phyloP scores from a whole-genome alignment of 176 grass and related monocot genomes.

The Aegilops umbellulata region DNA sequence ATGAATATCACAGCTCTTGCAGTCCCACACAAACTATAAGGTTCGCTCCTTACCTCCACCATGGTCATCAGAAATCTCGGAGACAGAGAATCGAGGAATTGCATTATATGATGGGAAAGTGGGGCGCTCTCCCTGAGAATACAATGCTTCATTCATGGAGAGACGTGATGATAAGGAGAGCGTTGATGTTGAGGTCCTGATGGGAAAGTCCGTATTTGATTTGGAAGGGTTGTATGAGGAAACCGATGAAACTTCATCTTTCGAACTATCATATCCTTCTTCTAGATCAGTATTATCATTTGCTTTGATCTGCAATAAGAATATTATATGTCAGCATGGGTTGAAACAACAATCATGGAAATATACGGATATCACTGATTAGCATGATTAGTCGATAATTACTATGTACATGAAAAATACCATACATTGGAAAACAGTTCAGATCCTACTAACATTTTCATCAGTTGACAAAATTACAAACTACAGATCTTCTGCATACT shows the following conservation, averaged over 20 bases:
- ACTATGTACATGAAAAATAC: constrained; percentile 16
- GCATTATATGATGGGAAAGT: constrained; percentile 56
- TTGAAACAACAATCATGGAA: constrained; percentile 7
- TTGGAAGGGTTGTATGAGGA: constrained; percentile 87
- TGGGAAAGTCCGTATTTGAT: constrained; percentile 55
- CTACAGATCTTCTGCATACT: not conserved
- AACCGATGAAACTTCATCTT: constrained; percentile 96
- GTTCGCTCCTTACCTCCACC: constrained; percentile 56
- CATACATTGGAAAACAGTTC: not conserved
- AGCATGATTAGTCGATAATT: constrained; percentile 16
- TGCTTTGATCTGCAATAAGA: constrained; percentile 56
- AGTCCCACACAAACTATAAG: constrained; percentile 7
- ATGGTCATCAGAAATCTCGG: constrained; percentile 81
- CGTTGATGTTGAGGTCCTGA: constrained; percentile 68
- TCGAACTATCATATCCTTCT: constrained; percentile 97
- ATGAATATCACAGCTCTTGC: not conserved
- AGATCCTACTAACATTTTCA: constrained; percentile 1
- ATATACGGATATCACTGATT: not conserved
- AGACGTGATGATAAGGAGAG: constrained; percentile 71
- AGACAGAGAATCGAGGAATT: constrained; percentile 72
- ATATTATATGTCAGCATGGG: not conserved
- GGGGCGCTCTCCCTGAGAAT: constrained; percentile 49
- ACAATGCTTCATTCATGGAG: constrained; percentile 56
- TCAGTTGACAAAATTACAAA: constrained; percentile 7
- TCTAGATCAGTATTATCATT: constrained; percentile 82